Evolutionary conservation across 495 filamentous ascomycete species (phyloP), one percentile per base, ranked within the genome.

Genomic region (Physcia stellaris): DNA sequence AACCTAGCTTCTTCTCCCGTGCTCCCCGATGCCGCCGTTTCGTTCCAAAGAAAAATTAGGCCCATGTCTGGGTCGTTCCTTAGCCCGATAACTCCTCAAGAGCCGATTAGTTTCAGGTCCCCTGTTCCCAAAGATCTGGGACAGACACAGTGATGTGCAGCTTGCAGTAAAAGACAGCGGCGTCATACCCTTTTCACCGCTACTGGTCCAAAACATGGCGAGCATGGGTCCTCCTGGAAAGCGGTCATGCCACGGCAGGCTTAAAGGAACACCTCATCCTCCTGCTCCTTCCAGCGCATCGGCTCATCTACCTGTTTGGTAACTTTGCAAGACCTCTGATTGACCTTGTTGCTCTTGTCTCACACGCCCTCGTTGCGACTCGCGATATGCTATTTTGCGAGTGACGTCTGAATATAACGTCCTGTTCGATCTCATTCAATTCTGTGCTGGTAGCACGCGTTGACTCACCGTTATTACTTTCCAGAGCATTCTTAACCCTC

Each of bases 401-500:
- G 7, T 28, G 26, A 7, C 9, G 13, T 28, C 26, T 7, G 26
- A 7, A 7, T 28, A 28, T 28, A 7, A 28, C 26, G 26, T 28
- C 26, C 7, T 7, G 13, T 13, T 13, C 13, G 7, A 28, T 13
- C 13, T 13, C 9, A 7, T 28, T 7, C 13, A 28, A 13, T 13
- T 28, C 9, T 28, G 9, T 7, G 26, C 7, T 28, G 7, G 7
- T 28, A 7, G 13, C 13, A 28, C 26, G 26, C 13, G 26, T 28
- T 28, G 9, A 7, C 9, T 28, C 9, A 28, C 26, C 7, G 26
- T 7, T 28, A 13, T 7, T 28, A 7, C 7, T 7, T 7, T 13
- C 7, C 13, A 7, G 26, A 7, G 7, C 26, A 30, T 46, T 27
- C 19, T 38, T 29, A 29, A 32, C 43, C 38, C 31, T 17, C 34